A percentile compares a stretch with the other conserved stretches of the same genome.
Evolutionary conservation across 2,329 filamentous ascomycete species (phyloP).

Genomic region (Fusarium sp.): DNA sequence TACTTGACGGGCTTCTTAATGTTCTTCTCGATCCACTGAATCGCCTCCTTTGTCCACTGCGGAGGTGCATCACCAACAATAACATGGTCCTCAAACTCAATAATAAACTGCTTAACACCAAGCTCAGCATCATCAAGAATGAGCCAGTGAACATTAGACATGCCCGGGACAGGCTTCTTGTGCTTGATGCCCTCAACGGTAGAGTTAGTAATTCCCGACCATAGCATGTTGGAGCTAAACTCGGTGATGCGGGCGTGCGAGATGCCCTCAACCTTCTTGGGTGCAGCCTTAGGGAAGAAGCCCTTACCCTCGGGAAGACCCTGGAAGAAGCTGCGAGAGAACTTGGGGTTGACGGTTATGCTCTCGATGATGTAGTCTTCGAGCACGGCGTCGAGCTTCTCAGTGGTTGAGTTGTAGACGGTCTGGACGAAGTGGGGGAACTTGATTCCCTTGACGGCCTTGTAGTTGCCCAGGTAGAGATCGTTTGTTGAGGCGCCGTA

Average conservation of each 20-base stretch:
- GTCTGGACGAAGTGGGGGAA: conserved; percentile 33
- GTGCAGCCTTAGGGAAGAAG: conserved; percentile 12
- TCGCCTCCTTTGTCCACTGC: conserved; percentile 11
- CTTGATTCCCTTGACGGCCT: not conserved
- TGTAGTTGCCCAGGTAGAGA: conserved; percentile 29
- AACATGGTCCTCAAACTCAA: conserved; percentile 34
- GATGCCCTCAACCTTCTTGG: not conserved
- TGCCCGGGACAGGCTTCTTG: not conserved
- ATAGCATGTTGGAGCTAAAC: conserved; percentile 34
- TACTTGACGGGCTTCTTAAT: conserved; percentile 24
- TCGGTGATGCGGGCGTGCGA: conserved; percentile 23
- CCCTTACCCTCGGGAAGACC: not conserved
- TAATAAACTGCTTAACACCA: conserved; percentile 30
- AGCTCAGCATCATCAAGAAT: conserved; percentile 16
- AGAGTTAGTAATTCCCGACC: conserved; percentile 12
- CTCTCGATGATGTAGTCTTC: conserved; percentile 32
- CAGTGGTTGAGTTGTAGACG: conserved; percentile 15
- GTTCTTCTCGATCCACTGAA: conserved; percentile 21
- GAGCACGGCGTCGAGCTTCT: conserved; percentile 12
- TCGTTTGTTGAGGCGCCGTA: conserved; percentile 15
- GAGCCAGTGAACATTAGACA: conserved; percentile 27
- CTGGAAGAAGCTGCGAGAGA: conserved; percentile 1
- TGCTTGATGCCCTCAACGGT: conserved; percentile 12
- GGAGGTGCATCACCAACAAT: conserved; percentile 34
- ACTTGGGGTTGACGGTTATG: not conserved